These are phyloP conservation scores for Gracilaria gracilis DNA, from an alignment of 23 red algal genomes.

Conservation along the genomic window DNA sequence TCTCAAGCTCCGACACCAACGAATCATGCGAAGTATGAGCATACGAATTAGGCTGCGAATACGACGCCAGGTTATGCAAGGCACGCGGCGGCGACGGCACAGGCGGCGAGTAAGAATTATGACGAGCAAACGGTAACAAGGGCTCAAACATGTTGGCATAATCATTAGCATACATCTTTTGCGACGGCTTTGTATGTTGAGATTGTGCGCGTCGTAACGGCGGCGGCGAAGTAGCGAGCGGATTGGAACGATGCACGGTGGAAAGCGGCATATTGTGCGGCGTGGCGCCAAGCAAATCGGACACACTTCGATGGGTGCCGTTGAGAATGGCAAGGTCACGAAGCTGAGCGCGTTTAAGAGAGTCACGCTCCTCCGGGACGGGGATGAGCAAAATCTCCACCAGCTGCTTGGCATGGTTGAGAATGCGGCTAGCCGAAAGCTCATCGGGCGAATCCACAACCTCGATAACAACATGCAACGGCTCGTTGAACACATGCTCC, in stretches of 20 bases:
- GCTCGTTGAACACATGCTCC: constrained; percentile 96
- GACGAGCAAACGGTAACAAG: constrained; percentile 18
- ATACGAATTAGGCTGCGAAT: background rate
- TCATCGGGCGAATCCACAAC: constrained; percentile 76
- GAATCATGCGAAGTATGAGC: constrained; percentile 13
- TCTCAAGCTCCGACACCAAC: constrained; percentile 30
- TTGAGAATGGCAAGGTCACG: constrained; percentile 96
- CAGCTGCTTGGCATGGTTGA: constrained; percentile 83
- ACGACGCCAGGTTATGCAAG: background rate
- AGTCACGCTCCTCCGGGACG: constrained; percentile 90
- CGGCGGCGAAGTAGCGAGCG: constrained; percentile 33
- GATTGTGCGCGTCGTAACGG: constrained; percentile 41
- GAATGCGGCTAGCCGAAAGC: constrained; percentile 52
- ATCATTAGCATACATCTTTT: constrained; percentile 17
- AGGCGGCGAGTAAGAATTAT: constrained; percentile 18
- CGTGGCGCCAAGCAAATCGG: no score
- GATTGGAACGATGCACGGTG: constrained; percentile 14
- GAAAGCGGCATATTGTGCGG: background rate
- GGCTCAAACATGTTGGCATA: constrained; percentile 30
- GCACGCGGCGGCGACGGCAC: background rate
- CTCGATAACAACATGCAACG: constrained; percentile 94
- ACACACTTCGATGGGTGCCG: constrained; percentile 75
- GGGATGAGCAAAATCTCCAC: constrained; percentile 92
- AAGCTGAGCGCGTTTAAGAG: constrained; percentile 90
- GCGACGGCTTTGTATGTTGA: constrained; percentile 6